Conservation (phyloP, 1,284 basidiomycete species). For the Salmacisia buchloeana region DNA sequence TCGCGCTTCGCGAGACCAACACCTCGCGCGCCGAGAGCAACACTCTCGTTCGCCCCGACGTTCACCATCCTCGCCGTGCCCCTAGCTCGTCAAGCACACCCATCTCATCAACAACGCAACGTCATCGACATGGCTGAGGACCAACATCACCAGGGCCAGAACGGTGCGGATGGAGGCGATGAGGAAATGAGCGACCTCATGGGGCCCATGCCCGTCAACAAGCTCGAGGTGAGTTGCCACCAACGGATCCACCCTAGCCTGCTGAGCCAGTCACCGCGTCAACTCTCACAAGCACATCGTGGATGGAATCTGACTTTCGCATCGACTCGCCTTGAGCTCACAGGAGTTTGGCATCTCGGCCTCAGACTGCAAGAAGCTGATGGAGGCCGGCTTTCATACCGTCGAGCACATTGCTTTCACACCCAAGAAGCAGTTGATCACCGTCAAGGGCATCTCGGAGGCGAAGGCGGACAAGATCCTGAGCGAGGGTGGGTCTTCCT, state of each 20-base stretch:
- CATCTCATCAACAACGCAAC: neutral
- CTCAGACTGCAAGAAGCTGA: constrained; percentile 91
- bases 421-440: constrained; percentile 83
- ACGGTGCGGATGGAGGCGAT: too few species aligned
- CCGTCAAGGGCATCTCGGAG: constrained; percentile 96
- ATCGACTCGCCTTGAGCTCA: neutral
- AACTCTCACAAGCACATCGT: neutral
- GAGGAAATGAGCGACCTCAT: constrained; percentile 32
- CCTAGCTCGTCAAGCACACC: neutral
- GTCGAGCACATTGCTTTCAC: constrained; percentile 95
- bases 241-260: neutral
- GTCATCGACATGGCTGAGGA: neutral
- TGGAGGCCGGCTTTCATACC: constrained; percentile 87
- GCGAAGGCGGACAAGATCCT: constrained; percentile 96
- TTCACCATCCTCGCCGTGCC: neutral
- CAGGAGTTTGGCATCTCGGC: constrained; percentile 79
- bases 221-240: constrained; percentile 35
- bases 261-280: neutral
- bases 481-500: constrained; percentile 64
- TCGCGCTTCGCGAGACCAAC: neutral
- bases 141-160: neutral
- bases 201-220: constrained; percentile 37
- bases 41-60: too few species aligned
- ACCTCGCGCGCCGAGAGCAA: constrained; percentile 4
- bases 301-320: constrained; percentile 8